phyloP scores from a whole-genome alignment of 768 basidiomycete genomes.

The Clathrus columnatus region DNA sequence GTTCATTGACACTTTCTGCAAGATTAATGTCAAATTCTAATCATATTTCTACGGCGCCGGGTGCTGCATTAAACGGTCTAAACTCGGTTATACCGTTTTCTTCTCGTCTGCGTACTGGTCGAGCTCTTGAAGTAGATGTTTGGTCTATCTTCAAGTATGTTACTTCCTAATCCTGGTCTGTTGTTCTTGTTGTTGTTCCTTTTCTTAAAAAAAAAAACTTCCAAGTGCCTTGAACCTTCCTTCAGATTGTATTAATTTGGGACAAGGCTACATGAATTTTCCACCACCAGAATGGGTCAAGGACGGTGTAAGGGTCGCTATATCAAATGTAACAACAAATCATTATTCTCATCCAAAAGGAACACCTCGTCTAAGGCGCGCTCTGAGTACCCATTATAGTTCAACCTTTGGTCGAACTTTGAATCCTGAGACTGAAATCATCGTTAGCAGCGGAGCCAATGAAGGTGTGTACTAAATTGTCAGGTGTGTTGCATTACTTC shows the following conservation, averaged over 20 bases:
- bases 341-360: slow-evolving; percentile 93
- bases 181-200: slow-evolving; percentile 4
- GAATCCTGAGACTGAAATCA: slow-evolving; percentile 78
- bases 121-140: slow-evolving; percentile 75
- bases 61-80: not conserved
- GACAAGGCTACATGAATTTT: slow-evolving; percentile 94
- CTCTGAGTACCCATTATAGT: slow-evolving; percentile 74
- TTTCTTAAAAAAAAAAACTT: slow-evolving; percentile 6
- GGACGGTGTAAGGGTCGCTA: slow-evolving; percentile 61
- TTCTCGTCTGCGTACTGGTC: slow-evolving; percentile 62
- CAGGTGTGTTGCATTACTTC: not conserved
- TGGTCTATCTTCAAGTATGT: slow-evolving; percentile 86
- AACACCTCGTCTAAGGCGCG: slow-evolving; percentile 76
- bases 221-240: slow-evolving; percentile 80
- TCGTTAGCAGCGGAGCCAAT: slow-evolving; percentile 95
- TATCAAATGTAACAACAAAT: slow-evolving; percentile 54
- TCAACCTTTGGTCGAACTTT: slow-evolving; percentile 57
- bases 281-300: slow-evolving; percentile 73
- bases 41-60: not conserved
- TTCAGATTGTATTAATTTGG: slow-evolving; percentile 88
- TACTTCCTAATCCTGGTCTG: not conserved
- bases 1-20: no score
- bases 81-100: slow-evolving; percentile 51
- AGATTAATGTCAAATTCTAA: not conserved
- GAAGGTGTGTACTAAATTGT: slow-evolving; percentile 52